A percentile compares a stretch with the other conserved stretches of the same genome.
Conservation (phyloP, 2,329 filamentous ascomycete genomes). For the Penicillium sp. region DNA sequence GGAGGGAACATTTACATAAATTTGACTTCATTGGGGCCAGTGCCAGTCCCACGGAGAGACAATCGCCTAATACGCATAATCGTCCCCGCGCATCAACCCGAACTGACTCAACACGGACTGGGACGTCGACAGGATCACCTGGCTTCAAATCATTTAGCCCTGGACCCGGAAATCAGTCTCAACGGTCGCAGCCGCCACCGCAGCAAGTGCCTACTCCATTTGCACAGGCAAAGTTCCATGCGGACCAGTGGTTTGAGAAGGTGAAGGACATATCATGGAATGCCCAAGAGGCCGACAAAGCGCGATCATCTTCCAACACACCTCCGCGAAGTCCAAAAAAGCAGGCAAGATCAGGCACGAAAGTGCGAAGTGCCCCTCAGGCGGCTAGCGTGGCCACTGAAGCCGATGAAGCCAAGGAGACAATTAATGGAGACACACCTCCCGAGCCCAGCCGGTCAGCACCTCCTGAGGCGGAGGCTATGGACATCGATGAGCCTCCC, state of each 20-base stretch:
- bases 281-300: conserved; percentile 28
- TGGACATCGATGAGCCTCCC: conserved; percentile 47
- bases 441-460: conserved; percentile 15
- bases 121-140: conserved; percentile 18
- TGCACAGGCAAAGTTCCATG: conserved; percentile 36
- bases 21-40: conserved; percentile 39
- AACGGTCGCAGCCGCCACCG: not conserved
- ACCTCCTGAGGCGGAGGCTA: conserved; percentile 38
- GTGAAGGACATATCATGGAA: conserved; percentile 36
- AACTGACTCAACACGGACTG: conserved; percentile 19
- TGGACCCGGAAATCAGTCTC: conserved; percentile 13
- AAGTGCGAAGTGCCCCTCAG: conserved; percentile 30
- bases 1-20: conserved; percentile 37
- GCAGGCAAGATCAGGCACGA: conserved; percentile 26
- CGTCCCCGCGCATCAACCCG: conserved; percentile 24
- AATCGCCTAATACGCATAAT: conserved; percentile 18
- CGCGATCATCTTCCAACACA: conserved; percentile 26
- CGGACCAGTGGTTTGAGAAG: conserved; percentile 40
- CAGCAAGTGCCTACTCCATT: conserved; percentile 33
- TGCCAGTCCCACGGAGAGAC: conserved; percentile 24
- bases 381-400: conserved; percentile 39
- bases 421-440: conserved; percentile 23
- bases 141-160: conserved; percentile 18
- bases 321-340: conserved; percentile 37
- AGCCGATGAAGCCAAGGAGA: conserved; percentile 38